These are phyloP conservation scores for Lentinula sp. DNA, from an alignment of 768 basidiomycete genomes.

Conservation along the genomic window DNA sequence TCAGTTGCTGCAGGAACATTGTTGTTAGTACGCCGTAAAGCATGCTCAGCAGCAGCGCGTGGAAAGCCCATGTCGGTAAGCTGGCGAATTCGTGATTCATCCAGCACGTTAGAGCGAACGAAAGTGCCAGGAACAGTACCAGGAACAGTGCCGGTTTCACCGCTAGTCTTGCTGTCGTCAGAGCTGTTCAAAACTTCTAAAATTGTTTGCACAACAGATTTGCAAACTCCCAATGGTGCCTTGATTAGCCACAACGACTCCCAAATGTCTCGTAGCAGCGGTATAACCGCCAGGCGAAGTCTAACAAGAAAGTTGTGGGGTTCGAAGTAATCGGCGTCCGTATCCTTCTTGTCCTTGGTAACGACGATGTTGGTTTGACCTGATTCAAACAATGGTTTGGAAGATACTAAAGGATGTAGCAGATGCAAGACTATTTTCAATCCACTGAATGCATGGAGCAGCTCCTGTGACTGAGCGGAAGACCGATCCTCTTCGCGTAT, in stretches of 20 bases:
- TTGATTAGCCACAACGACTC: constrained; percentile 74
- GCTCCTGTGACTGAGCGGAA: constrained; percentile 51
- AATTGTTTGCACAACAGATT: constrained; percentile 69
- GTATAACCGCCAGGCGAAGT: constrained; percentile 64
- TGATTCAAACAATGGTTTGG: constrained; percentile 80
- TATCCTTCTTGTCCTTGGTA: constrained; percentile 74
- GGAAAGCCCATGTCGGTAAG: constrained; percentile 97
- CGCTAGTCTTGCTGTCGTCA: constrained; percentile 57
- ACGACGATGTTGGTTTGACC: constrained; percentile 70
- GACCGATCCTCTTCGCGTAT: constrained; percentile 52
- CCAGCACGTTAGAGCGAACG: constrained; percentile 29
- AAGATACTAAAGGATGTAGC: constrained; percentile 67
- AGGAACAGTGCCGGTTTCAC: constrained; percentile 18
- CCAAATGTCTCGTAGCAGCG: constrained; percentile 70
- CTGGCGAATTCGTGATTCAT: constrained; percentile 75
- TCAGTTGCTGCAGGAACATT: constrained; percentile 89
- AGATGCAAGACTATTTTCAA: constrained; percentile 78
- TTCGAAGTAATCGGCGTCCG: constrained; percentile 76
- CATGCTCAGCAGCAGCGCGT: constrained; percentile 79
- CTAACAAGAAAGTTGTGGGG: constrained; percentile 83
- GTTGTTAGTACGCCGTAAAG: constrained; percentile 79
- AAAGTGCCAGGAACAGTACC: constrained; percentile 20
- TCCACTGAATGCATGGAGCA: constrained; percentile 73
- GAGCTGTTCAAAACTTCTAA: constrained; percentile 76
- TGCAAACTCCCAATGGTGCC: constrained; percentile 69